phyloP scores from a whole-genome alignment of 2,329 filamentous ascomycete genomes.

The Calonectria pseudoreteaudii region DNA sequence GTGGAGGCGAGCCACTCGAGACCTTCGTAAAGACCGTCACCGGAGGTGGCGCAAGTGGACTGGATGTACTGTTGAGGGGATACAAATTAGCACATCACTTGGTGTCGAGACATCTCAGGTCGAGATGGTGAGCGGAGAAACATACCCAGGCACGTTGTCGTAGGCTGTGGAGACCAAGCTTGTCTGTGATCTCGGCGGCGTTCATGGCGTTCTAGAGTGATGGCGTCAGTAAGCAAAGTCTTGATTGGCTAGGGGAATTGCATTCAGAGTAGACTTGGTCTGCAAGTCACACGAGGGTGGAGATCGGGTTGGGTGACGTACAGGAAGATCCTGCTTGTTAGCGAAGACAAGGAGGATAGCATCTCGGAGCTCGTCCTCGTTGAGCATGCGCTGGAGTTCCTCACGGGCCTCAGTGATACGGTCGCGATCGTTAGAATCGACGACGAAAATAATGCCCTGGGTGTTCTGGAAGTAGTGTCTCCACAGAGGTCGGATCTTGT shows the following conservation, averaged over 20 bases:
- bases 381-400: conserved; percentile 97
- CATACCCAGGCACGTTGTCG: conserved; percentile 99
- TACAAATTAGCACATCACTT: conserved; percentile 35
- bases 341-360: conserved; percentile 97
- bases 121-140: conserved; percentile 34
- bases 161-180: conserved; percentile 99
- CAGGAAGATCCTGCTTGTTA: conserved; percentile 99
- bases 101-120: neutral
- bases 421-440: conserved; percentile 98
- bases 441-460: conserved; percentile 99
- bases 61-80: conserved; percentile 84
- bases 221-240: conserved; percentile 32
- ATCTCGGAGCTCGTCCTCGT: conserved; percentile 98
- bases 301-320: conserved; percentile 63
- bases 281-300: conserved; percentile 16
- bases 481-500: conserved; percentile 99
- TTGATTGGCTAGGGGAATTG: conserved; percentile 8
- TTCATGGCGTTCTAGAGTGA: conserved; percentile 93
- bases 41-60: conserved; percentile 98
- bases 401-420: conserved; percentile 97
- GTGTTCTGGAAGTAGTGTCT: conserved; percentile 99
- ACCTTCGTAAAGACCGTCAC: conserved; percentile 99
- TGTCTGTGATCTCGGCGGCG: conserved; percentile 99
- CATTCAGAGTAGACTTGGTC: conserved; percentile 13
- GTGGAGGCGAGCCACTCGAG: conserved; percentile 92